Percentiles rank a stretch among this genome's conserved stretches.
These are phyloP conservation scores for Sistotremastrum niveocremeum DNA, from an alignment of 768 basidiomycete species.

Conservation along the genomic window DNA sequence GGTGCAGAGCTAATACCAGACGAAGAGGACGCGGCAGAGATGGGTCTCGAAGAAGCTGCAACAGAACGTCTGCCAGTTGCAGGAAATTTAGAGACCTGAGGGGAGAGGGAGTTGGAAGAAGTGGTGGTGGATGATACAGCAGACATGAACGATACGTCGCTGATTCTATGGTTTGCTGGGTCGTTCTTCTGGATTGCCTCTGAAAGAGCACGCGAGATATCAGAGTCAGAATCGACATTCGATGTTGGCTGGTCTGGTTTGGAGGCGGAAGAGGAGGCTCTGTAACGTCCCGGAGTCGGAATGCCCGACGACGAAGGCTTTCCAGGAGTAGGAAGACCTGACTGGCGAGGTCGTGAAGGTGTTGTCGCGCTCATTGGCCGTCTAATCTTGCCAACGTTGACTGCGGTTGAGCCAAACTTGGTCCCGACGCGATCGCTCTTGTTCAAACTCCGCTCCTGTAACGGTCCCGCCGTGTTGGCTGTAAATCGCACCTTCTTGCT, in stretches of 20 bases:
- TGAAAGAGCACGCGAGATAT: conserved; percentile 58
- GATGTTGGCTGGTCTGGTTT: conserved; percentile 17
- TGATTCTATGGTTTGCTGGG: conserved; percentile 53
- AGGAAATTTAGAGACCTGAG: conserved; percentile 27
- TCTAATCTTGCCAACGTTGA: too few relatives aligned
- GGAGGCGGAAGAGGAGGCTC: conserved; percentile 44
- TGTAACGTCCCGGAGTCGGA: conserved; percentile 58
- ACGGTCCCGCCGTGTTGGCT: too few relatives aligned
- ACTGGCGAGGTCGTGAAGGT: conserved; percentile 28
- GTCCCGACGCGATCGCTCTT: too few relatives aligned
- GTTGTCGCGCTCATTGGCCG: conserved; percentile 12
- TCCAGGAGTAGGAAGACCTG: conserved; percentile 35
- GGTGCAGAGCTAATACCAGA: conserved; percentile 22
- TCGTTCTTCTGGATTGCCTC: conserved; percentile 75
- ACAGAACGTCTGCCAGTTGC: conserved; percentile 40
- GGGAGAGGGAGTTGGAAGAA: conserved; percentile 22
- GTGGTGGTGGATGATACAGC: conserved; percentile 36
- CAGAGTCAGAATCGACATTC: conserved; percentile 27
- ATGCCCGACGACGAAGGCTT: conserved; percentile 25
- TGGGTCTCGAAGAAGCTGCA: too few relatives aligned
- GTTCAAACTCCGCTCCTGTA: too few relatives aligned
- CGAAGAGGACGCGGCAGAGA: conserved; percentile 45
- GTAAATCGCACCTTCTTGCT: too few relatives aligned
- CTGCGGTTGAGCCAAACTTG: too few relatives aligned
- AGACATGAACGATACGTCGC: conserved; percentile 23